Conservation (phyloP, 345 rosid genomes). For the Brassica napus region DNA sequence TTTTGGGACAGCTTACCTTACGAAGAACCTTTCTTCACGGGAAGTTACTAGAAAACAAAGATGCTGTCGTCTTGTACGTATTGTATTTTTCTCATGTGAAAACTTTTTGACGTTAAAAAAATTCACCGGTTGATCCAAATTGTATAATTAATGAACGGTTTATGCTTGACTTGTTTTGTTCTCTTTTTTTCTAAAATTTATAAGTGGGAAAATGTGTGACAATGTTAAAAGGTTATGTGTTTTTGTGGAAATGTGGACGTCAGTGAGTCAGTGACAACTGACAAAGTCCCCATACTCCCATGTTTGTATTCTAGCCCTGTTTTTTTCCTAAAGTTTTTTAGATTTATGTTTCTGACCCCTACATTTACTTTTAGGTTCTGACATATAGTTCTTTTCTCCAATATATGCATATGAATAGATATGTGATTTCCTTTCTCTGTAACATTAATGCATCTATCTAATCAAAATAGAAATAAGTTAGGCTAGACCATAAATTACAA, state of each 20-base stretch:
- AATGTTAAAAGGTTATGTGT: conserved; percentile 15
- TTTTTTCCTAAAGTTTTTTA: conserved; percentile 5
- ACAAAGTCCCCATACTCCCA: conserved; percentile 33
- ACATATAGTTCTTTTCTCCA: neutral
- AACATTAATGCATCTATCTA: conserved; percentile 8
- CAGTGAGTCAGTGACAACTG: conserved; percentile 30
- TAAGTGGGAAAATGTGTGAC: conserved; percentile 21
- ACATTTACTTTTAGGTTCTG: conserved; percentile 25
- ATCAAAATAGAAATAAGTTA: neutral
- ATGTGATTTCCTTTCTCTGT: neutral
- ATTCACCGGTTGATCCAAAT: conserved; percentile 19
- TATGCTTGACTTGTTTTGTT: neutral
- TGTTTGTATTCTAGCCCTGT: conserved; percentile 24
- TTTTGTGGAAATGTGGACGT: conserved; percentile 9
- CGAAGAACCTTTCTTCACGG: conserved; percentile 35
- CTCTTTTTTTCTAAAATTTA: neutral
- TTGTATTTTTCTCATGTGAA: conserved; percentile 11
- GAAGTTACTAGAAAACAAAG: conserved; percentile 21
- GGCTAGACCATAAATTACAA: neutral
- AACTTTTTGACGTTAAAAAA: conserved; percentile 14
- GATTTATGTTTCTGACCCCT: conserved; percentile 32
- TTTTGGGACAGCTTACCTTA: conserved; percentile 43
- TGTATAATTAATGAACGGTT: conserved; percentile 5
- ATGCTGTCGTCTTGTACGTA: conserved; percentile 28
- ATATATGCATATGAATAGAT: neutral